These are phyloP conservation scores for Sarocladiaceae sp. DNA, from an alignment of 2,329 filamentous ascomycete genomes.

Conservation along the genomic window DNA sequence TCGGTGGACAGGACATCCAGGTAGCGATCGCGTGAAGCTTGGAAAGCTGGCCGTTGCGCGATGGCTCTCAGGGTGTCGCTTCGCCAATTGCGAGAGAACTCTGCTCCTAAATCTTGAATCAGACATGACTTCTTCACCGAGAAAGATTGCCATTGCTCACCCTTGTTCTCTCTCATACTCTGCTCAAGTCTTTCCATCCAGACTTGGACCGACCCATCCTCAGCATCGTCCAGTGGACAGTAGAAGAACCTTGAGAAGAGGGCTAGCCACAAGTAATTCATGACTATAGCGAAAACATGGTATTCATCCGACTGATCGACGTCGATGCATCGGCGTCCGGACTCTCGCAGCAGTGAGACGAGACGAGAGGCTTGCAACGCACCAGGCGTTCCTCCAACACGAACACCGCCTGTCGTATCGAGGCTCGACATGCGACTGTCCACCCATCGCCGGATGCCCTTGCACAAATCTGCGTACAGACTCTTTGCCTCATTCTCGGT, in stretches of 20 bases:
- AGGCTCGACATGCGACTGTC: conserved; percentile 26
- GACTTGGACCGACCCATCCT: conserved; percentile 21
- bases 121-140: not conserved
- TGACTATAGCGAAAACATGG: conserved; percentile 28
- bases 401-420: conserved; percentile 25
- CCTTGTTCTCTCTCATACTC: conserved; percentile 19
- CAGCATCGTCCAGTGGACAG: conserved; percentile 26
- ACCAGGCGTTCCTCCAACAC: conserved; percentile 17
- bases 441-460: conserved; percentile 30
- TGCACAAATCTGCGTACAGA: conserved; percentile 25
- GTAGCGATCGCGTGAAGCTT: conserved; percentile 21
- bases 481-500: conserved; percentile 29
- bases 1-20: conserved; percentile 26
- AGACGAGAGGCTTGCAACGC: conserved; percentile 22
- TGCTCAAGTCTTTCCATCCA: conserved; percentile 28
- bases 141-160: conserved; percentile 10
- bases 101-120: conserved; percentile 19
- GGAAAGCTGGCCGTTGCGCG: conserved; percentile 25
- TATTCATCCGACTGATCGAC: conserved; percentile 27
- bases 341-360: conserved; percentile 27
- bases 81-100: conserved; percentile 30
- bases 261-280: conserved; percentile 30
- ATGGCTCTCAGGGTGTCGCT: conserved; percentile 29
- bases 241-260: conserved; percentile 31
- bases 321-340: conserved; percentile 25